Evolutionary conservation across 78 protist species (phyloP), one percentile per base, ranked within the genome.

Genomic region (Monosiga brevicollis): DNA sequence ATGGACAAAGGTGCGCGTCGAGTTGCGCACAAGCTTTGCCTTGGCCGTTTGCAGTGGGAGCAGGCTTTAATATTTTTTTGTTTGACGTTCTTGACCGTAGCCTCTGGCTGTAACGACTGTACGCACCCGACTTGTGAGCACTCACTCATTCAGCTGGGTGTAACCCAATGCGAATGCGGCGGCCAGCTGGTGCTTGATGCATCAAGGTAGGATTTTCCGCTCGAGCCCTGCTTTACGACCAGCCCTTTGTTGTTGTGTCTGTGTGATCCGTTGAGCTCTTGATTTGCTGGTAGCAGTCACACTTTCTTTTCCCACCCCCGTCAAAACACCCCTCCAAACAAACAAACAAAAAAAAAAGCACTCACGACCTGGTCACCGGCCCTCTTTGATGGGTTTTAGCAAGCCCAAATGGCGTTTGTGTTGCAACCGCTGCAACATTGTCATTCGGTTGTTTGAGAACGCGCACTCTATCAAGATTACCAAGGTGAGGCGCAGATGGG

Each of bases 401-500:
- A 49, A 49, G 15, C 62, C 62, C 6, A 49, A 49, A 15, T 49
- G 62, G 62, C 62, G 62, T 15, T 15, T 49, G 62, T 6, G 29
- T 49, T 49, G 62, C 62, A 49, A 49, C 15, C 62, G 15, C 29
- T 49, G 62, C 62, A 49, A 49, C 15, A 49, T 15, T 15, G 15
- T 49, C 15, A 15, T 49, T 15, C 6, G 29, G 15, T 11, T 78
- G 42, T 23, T 26, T 15, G 73, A 9, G 43, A 42, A 38, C 76
- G 74, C 34, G 77, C 76, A 35, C 40, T 10, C 39, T 20, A 9
- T 23, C 10, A 10, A 54, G 96, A 93, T 71, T 94, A 88, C 37
- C 23, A 90, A 29, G 81, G 83, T 35, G 95, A 88, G 75, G 95
- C 97, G 29, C 39, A 87, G 3, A 88, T 85, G 54, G 86, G 87